Percentiles rank a stretch among this genome's conserved stretches.
phyloP scores from a whole-genome alignment of 2,329 filamentous ascomycete genomes.

The Xylaria sp. region DNA sequence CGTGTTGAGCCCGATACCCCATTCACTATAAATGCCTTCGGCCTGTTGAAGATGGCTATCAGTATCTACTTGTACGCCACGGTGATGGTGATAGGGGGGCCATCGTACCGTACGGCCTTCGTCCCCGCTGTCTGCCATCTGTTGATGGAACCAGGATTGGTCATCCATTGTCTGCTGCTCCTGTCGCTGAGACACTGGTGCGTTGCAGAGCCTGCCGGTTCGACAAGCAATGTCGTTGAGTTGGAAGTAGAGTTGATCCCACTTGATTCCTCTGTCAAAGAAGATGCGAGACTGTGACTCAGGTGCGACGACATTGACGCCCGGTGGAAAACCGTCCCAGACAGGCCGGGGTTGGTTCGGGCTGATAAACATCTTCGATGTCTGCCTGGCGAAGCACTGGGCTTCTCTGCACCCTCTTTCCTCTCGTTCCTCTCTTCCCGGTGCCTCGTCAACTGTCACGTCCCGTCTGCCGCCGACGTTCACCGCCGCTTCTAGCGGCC shows the following conservation, averaged over 20 bases:
- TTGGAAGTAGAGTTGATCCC: slow-evolving; percentile 1
- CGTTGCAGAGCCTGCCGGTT: slow-evolving; percentile 9
- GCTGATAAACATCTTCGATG: slow-evolving; percentile 30
- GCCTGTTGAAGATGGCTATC: slow-evolving; percentile 24
- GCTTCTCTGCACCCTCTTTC: slow-evolving; percentile 22
- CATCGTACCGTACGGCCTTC: slow-evolving; percentile 30
- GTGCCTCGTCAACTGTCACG: slow-evolving; percentile 9
- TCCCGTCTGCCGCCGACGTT: slow-evolving; percentile 22
- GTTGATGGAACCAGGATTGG: slow-evolving; percentile 25
- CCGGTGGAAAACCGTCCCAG: slow-evolving; percentile 26
- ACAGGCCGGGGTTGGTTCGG: slow-evolving; percentile 20
- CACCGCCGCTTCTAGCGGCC: slow-evolving; percentile 34
- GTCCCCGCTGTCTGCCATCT: slow-evolving; percentile 30
- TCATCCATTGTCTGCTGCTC: slow-evolving; percentile 29
- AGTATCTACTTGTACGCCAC: slow-evolving; percentile 17
- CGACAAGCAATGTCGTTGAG: not conserved
- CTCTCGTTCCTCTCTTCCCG: slow-evolving; percentile 6
- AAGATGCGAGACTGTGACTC: slow-evolving; percentile 28
- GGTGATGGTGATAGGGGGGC: slow-evolving; percentile 11
- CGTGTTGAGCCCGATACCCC: slow-evolving; percentile 18
- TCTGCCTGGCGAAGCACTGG: slow-evolving; percentile 15
- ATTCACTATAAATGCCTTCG: slow-evolving; percentile 26
- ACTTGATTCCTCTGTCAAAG: slow-evolving; percentile 16
- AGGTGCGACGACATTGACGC: slow-evolving; percentile 15
- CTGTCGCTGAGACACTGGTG: slow-evolving; percentile 25